phyloP scores from a whole-genome alignment of 2,329 filamentous ascomycete genomes.

The Claviceps pazoutovae region DNA sequence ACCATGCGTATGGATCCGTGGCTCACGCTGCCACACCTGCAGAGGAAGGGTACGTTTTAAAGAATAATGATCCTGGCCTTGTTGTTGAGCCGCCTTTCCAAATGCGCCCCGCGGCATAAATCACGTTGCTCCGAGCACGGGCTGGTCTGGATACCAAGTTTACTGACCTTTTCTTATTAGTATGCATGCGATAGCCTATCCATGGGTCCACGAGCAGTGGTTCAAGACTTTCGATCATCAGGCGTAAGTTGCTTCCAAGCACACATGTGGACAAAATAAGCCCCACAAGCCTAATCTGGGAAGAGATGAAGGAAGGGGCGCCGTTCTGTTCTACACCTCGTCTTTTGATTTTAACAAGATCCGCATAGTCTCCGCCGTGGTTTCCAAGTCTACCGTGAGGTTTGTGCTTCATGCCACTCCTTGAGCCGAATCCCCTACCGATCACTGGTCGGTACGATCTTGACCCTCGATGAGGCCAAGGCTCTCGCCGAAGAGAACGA shows the following conservation, averaged over 20 bases:
- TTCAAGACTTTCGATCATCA: slow-evolving; percentile 94
- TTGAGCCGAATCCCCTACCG: slow-evolving; percentile 90
- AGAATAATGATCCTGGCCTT: not conserved
- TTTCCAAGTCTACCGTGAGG: slow-evolving; percentile 98
- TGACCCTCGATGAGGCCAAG: slow-evolving; percentile 98
- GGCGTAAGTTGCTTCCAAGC: slow-evolving; percentile 48
- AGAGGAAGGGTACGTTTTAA: slow-evolving; percentile 84
- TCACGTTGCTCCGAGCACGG: slow-evolving; percentile 9
- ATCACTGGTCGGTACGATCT: slow-evolving; percentile 71
- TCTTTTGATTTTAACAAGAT: not conserved
- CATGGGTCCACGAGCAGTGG: slow-evolving; percentile 89
- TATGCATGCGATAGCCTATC: slow-evolving; percentile 82
- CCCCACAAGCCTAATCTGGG: too few relatives aligned
- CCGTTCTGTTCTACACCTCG: not conserved
- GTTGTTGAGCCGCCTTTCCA: too few relatives aligned
- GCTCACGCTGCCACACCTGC: slow-evolving; percentile 81
- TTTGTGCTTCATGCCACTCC: slow-evolving; percentile 96
- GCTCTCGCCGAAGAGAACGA: slow-evolving; percentile 94
- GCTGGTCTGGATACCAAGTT: slow-evolving; percentile 4
- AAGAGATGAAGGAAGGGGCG: not conserved
- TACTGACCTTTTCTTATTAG: slow-evolving; percentile 34
- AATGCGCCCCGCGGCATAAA: slow-evolving; percentile 19
- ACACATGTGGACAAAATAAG: not conserved
- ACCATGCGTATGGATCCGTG: slow-evolving; percentile 83
- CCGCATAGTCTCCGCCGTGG: slow-evolving; percentile 73